Conservation (phyloP, 1,284 basidiomycete genomes). For the Tilletia indica region DNA sequence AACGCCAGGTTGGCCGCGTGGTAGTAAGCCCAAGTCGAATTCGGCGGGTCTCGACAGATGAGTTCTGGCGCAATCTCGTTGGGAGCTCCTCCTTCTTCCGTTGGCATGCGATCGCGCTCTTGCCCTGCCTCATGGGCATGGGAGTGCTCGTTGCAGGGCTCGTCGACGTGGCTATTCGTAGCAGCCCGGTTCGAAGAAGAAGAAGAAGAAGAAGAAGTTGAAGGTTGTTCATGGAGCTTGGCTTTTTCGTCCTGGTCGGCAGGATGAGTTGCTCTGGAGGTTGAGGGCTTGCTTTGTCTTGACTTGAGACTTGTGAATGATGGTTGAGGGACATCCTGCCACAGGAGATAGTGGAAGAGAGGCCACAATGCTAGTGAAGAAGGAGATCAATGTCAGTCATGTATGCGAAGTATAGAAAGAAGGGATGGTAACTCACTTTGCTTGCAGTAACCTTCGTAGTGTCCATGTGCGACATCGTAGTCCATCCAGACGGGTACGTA, state of each 20-base stretch:
- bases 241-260: neutral
- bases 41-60: constrained; percentile 56
- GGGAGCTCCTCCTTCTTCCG: constrained; percentile 49
- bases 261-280: neutral
- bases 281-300: neutral
- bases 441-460: constrained; percentile 94
- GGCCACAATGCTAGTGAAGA: constrained; percentile 79
- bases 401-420: neutral
- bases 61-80: neutral
- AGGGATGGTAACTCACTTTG: constrained; percentile 67
- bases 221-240: neutral
- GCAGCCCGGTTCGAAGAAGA: neutral
- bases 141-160: constrained; percentile 1
- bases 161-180: neutral
- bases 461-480: constrained; percentile 82
- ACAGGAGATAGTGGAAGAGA: constrained; percentile 94
- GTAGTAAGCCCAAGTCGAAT: constrained; percentile 77
- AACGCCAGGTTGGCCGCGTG: constrained; percentile 81
- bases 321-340: constrained; percentile 73
- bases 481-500: constrained; percentile 92
- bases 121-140: constrained; percentile 8
- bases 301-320: neutral
- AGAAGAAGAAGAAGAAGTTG: neutral
- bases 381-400: neutral
- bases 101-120: constrained; percentile 12